phyloP scores from a whole-genome alignment of 176 grass and related monocot species.

The Aegilops speltoides region DNA sequence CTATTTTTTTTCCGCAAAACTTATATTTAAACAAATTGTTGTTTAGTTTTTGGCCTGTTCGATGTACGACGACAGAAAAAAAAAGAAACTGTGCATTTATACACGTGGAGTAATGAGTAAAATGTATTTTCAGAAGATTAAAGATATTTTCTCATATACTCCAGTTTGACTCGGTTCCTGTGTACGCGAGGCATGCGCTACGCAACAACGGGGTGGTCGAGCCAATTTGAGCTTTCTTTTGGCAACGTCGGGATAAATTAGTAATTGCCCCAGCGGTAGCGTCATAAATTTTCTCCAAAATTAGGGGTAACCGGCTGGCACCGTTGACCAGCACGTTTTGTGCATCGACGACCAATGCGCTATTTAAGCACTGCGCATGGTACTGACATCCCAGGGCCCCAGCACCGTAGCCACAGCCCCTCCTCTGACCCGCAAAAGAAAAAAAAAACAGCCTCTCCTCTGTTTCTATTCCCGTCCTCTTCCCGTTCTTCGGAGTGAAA shows the following conservation, averaged over 20 bases:
- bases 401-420: not conserved
- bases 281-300: not conserved
- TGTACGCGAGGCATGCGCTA: too few species aligned
- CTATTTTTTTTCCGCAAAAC: too few species aligned
- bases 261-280: not conserved
- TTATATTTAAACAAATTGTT: too few species aligned
- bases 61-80: too few species aligned
- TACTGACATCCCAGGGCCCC: conserved; percentile 4
- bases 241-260: not conserved
- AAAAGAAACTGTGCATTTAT: too few species aligned
- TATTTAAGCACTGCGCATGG: not conserved
- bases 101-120: too few species aligned
- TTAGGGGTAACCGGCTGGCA: not conserved
- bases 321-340: not conserved
- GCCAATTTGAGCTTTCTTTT: not conserved
- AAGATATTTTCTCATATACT: too few species aligned
- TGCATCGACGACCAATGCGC: conserved; percentile 7
- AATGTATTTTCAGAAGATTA: too few species aligned
- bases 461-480: not conserved
- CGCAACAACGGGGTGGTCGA: not conserved
- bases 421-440: too few species aligned
- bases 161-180: too few species aligned
- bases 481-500: conserved; percentile 13
- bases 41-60: too few species aligned
- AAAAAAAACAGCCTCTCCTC: not conserved